Conservation (phyloP, 2,329 filamentous ascomycete genomes). For the Colletotrichum liriopes region DNA sequence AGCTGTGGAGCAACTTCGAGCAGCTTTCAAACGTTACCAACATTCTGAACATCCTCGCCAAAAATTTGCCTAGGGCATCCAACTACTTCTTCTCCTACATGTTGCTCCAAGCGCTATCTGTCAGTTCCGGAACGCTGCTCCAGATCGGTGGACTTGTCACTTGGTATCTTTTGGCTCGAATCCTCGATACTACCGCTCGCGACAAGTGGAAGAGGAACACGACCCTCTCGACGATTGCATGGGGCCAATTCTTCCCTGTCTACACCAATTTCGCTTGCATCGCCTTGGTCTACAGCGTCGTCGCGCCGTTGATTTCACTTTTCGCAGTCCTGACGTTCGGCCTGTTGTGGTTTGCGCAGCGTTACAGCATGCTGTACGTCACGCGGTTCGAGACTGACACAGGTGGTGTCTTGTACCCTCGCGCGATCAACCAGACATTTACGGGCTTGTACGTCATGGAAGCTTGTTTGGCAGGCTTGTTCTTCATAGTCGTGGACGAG, state of each 20-base stretch:
- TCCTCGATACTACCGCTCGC: constrained; percentile 85
- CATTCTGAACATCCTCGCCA: constrained; percentile 80
- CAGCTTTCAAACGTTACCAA: constrained; percentile 69
- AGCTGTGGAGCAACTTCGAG: constrained; percentile 70
- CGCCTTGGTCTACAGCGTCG: constrained; percentile 87
- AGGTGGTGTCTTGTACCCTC: constrained; percentile 91
- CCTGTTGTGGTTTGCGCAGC: constrained; percentile 93
- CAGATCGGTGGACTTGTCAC: constrained; percentile 85
- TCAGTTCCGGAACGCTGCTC: constrained; percentile 89
- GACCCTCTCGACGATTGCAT: constrained; percentile 81
- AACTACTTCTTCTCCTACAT: constrained; percentile 99
- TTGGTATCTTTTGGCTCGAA: constrained; percentile 86
- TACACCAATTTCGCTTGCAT: constrained; percentile 98
- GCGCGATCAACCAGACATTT: constrained; percentile 95
- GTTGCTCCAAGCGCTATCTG: constrained; percentile 92
- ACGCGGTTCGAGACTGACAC: constrained; percentile 92
- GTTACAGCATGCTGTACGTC: constrained; percentile 98
- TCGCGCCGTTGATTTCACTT: constrained; percentile 90
- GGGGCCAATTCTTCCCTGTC: constrained; percentile 95
- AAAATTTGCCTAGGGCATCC: constrained; percentile 86
- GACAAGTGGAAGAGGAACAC: constrained; percentile 92
- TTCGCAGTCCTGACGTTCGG: constrained; percentile 95
- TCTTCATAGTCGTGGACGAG: constrained; percentile 83
- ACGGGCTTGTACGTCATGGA: constrained; percentile 97
- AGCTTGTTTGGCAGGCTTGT: constrained; percentile 88